These are phyloP conservation scores for Simplicillium sp. DNA, from an alignment of 2,329 filamentous ascomycete species.

Conservation along the genomic window DNA sequence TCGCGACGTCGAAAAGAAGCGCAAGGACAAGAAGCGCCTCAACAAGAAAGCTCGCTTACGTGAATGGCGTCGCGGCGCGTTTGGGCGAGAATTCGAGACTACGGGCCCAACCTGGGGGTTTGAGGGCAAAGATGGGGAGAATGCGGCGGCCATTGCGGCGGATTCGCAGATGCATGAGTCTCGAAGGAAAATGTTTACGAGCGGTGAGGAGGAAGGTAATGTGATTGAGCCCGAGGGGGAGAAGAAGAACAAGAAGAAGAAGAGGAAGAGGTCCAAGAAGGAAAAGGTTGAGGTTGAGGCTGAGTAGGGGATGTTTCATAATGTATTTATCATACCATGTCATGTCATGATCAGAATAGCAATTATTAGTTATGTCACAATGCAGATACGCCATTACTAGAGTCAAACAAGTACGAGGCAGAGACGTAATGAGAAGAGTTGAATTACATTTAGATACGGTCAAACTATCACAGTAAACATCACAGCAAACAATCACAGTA, in stretches of 20 bases:
- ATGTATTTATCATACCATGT: no score
- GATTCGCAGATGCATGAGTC: slow-evolving; percentile 12
- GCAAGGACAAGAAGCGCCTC: slow-evolving; percentile 75
- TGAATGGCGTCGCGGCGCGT: slow-evolving; percentile 68
- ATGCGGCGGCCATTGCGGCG: slow-evolving; percentile 10
- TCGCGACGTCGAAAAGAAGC: slow-evolving; percentile 81
- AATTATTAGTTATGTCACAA: no score
- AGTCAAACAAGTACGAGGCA: no score
- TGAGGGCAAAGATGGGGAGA: slow-evolving; percentile 25
- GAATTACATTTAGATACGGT: no score
- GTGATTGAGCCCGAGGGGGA: slow-evolving; percentile 16
- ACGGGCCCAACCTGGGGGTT: slow-evolving; percentile 51
- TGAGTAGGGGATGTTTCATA: no score
- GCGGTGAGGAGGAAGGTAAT: slow-evolving; percentile 16
- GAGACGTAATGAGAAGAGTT: no score
- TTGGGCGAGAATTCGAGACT: slow-evolving; percentile 48
- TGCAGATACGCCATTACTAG: no score
- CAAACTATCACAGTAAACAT: no score
- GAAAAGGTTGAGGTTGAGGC: slow-evolving; percentile 26
- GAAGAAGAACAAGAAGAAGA: slow-evolving; percentile 30
- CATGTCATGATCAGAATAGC: no score
- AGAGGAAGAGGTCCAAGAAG: slow-evolving; percentile 41
- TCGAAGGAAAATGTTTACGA: slow-evolving; percentile 20
- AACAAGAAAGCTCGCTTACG: slow-evolving; percentile 87
- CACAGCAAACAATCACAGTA: no score